Conservation (phyloP, 2,329 filamentous ascomycete genomes). For the Colletotrichum abscissum region DNA sequence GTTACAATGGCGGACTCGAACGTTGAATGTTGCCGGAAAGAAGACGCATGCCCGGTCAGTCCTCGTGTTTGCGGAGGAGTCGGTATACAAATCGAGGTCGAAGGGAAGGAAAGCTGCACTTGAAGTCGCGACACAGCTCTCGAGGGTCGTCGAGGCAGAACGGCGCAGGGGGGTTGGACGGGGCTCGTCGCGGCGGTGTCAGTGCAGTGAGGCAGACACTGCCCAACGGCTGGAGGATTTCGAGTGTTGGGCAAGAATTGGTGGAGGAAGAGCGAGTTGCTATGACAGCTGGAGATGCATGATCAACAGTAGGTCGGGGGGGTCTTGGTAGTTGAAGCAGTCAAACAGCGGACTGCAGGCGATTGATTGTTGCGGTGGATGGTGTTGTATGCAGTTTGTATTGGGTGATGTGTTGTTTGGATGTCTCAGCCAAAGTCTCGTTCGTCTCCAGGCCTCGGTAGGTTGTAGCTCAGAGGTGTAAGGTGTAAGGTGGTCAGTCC, state of each 20-base stretch:
- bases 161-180: neutral
- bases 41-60: slow-evolving; percentile 24
- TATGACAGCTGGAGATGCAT: slow-evolving; percentile 34
- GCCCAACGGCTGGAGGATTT: neutral
- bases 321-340: neutral
- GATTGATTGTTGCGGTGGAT: neutral
- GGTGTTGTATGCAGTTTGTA: slow-evolving; percentile 15
- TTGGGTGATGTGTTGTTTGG: slow-evolving; percentile 15
- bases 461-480: neutral
- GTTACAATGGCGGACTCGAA: slow-evolving; percentile 7
- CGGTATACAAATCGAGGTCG: neutral
- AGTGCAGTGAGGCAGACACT: slow-evolving; percentile 8
- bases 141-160: slow-evolving; percentile 3
- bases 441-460: slow-evolving; percentile 7
- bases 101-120: neutral
- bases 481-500: neutral
- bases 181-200: neutral
- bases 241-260: neutral
- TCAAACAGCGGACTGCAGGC: neutral
- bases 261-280: slow-evolving; percentile 16
- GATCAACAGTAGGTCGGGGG: slow-evolving; percentile 3
- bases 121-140: slow-evolving; percentile 7
- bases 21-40: slow-evolving; percentile 8
- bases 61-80: neutral
- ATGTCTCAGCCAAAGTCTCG: slow-evolving; percentile 33